Evolutionary conservation across 495 filamentous ascomycete species (phyloP), one percentile per base, ranked within the genome.

Genomic region (Cercophora newfieldiana): DNA sequence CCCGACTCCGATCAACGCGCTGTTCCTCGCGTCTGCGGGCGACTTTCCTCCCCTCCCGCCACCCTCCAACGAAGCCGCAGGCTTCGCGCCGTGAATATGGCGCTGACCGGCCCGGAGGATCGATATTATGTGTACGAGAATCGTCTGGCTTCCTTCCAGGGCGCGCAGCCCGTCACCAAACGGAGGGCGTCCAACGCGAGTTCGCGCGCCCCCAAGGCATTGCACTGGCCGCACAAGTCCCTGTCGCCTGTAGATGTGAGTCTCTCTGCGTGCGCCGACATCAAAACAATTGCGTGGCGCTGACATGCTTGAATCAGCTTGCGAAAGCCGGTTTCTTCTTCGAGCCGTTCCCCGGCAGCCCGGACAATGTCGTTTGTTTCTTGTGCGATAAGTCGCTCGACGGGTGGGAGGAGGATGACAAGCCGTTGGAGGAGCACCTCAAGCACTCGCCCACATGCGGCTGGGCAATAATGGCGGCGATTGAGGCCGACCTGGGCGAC

Each of bases 301-400:
- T 68, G 57, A 70, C 69, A 30, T 68, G 61, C 67, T 19, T 29
- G 1, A 21, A 58, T 7, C 70, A 96, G 91, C 87, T 98, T 71
- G 95, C 94, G 7, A 85, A 86, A 69, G 95, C 94, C 64, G 95
- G 95, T 8, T 96, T 99, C 78, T 93, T 87, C 80, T 99, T 90
- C 77, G 85, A 89, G 57, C 95, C 94, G 6, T 84, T 85, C 29
- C 81, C 86, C 26, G 81, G 82, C 18, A 89, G 85, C 67, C 89
- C 89, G 8, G 95, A 99, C 74, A 99, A 97, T 79, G 92, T 91
- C 55, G 87, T 85, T 66, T 99, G 95, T 73, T 97, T 95, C 78
- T 79, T 91, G 19, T 99, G 95, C 80, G 72, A 86, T 26, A 87
- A 89, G 74, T 82, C 86, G 59, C 80, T 98, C 22, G 91, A 92